Evolutionary conservation across 768 basidiomycete species (phyloP), one percentile per base, ranked within the genome.

Genomic region (Suillus lakei): DNA sequence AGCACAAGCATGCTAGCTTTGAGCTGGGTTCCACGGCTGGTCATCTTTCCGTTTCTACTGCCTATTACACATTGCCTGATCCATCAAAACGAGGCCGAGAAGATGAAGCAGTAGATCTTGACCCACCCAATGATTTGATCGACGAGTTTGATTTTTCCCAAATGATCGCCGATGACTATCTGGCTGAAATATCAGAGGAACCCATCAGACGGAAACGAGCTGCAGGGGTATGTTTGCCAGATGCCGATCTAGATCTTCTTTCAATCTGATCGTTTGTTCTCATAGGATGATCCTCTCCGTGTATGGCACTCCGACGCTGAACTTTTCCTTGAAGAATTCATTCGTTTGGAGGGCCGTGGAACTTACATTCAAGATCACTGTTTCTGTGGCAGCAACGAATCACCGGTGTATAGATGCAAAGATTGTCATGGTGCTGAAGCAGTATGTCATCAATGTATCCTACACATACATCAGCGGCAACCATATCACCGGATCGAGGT

Each of bases 401-500:
- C 8, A 4, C 28, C 64, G 0, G 18, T 61, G 12, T 67, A 59
- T 30, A 59, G 68, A 9, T 73, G 72, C 55, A 51, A 63, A 1
- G 67, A 70, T 15, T 73, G 71, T 32, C 59, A 66, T 13, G n/a
- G 60, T 0, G 9, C 34, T 4, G 64, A 66, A 23, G 28, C 69
- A 0, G 36, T 60, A 3, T 68, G 66, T n/a, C 23, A 6, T 7
- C 18, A 32, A 26, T 74, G 72, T 43, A 28, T 68, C 36, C 34
- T 71, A 2, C 1, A 26, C 16, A 38, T 44, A 9, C 70, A 73
- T 21, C 30, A 13, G 10, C 15, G 32, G 10, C 50, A 15, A 13
- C 71, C 62, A 1, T 63, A 70, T 4, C 71, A 74, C 51, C 58
- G 62, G n/a, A 43, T 74, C 2, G 61, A 71, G 67, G 71, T 70